Base-by-base conservation (phyloP, 2,329 filamentous ascomycete genomes). In the Verticillium longisporum region DNA sequence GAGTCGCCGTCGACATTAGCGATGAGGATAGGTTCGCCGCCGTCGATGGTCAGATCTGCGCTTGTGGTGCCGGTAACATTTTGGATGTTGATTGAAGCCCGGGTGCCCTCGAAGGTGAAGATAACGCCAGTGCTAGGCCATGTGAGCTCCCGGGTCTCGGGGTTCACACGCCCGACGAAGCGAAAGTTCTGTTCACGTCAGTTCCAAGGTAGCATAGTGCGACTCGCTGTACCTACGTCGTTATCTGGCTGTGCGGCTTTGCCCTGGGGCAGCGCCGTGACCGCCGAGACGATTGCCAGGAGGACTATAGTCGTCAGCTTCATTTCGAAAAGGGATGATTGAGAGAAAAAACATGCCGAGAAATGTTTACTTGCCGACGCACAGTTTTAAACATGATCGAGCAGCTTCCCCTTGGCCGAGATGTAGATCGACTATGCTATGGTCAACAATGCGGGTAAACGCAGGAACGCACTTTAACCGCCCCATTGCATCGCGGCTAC, bases 61-160 rank as follows among this genome's bases (percentile, higher is more conserved):
- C 71, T 73, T 62, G 72, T 72, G 38, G 66, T 66, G 53, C 75
- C 75, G 31, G 65, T 63, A 7, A 68, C 65, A 6, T 72, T 66
- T 1, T 67, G 65, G 34, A 76, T 63, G 10, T 69, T 63, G 56
- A 79, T 74, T 38, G 67, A 72, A 11, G 75, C 77, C 1, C 72
- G 70, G 4, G 73, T 74, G 54, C 77, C 76, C 11, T 67, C 72
- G 63, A 79, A 78, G 1, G 68, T 70, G 61, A 79, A 78, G 0
- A 72, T 68, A 2, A 79, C 68, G 15, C 77, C 77, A 1, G 76
- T 77, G 53, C 73, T 74, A 0, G 77, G 74, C 77, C 77, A 79
- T n/a, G 74, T 78, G 21, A 79, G 68, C 65, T 78, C 73, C 55
- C 71, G 73, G 6, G 75, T 78, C 18, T 69, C 68, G 0, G 77